These are phyloP conservation scores for Bromus sterilis DNA, from an alignment of 176 grass and related monocot species.

Conservation along the genomic window DNA sequence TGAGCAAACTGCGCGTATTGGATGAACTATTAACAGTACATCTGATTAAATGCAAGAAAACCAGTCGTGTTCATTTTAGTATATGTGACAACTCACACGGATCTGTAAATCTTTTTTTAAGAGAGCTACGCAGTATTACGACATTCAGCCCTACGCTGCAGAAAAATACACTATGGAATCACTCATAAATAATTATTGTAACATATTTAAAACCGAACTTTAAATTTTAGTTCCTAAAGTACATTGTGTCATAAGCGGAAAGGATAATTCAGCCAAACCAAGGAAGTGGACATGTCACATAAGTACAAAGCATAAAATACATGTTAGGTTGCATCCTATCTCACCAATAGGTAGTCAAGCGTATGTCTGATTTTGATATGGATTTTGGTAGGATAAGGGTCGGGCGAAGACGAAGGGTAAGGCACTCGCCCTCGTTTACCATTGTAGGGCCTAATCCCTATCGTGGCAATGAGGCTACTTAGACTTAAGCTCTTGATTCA, in stretches of 20 bases:
- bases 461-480: too few relatives aligned
- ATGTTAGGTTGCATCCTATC: background rate
- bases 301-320: background rate
- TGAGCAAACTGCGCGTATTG: background rate
- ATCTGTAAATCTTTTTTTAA: background rate
- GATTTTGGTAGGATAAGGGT: background rate
- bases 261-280: background rate
- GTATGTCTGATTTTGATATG: background rate
- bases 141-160: background rate
- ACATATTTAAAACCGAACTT: background rate
- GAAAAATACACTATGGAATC: background rate
- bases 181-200: background rate
- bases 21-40: background rate
- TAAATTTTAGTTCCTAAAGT: background rate
- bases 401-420: background rate
- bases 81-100: background rate
- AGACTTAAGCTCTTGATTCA: background rate
- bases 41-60: background rate
- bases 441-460: background rate
- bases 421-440: background rate
- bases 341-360: background rate
- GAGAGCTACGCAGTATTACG: background rate
- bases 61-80: background rate
- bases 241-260: background rate
- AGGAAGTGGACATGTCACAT: background rate